These are phyloP conservation scores for Sphagnum tenellum DNA, from an alignment of 225 moss, liverwort and hornwort genomes.

Conservation along the genomic window DNA sequence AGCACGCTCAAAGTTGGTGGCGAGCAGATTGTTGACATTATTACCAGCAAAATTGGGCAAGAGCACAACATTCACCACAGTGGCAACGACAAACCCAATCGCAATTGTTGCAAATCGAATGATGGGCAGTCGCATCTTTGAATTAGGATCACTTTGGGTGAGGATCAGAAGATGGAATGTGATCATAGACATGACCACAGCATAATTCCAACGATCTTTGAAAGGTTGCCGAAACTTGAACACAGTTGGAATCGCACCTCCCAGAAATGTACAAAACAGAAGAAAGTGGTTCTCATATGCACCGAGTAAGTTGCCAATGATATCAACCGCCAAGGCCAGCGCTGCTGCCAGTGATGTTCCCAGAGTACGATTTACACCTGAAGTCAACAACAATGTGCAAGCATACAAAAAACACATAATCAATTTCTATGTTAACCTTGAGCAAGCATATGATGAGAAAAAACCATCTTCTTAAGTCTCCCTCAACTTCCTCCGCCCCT, in stretches of 20 bases:
- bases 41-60: slow-evolving; percentile 52
- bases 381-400: neutral
- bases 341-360: slow-evolving; percentile 49
- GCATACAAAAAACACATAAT: too few species aligned
- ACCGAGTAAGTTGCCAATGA: slow-evolving; percentile 18
- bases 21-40: slow-evolving; percentile 32
- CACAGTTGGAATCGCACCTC: slow-evolving; percentile 55
- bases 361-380: slow-evolving; percentile 56
- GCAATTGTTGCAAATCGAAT: slow-evolving; percentile 48
- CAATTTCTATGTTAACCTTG: too few species aligned
- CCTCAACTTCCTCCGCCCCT: too few species aligned
- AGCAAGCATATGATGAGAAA: too few species aligned
- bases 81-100: slow-evolving; percentile 52
- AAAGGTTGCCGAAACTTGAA: slow-evolving; percentile 79
- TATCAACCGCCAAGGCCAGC: slow-evolving; percentile 41
- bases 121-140: slow-evolving; percentile 36
- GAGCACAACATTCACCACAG: slow-evolving; percentile 39
- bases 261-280: slow-evolving; percentile 45
- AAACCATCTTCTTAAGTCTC: too few species aligned
- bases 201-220: slow-evolving; percentile 79
- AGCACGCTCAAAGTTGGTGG: slow-evolving; percentile 55
- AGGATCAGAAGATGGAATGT: slow-evolving; percentile 79
- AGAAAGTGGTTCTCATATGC: slow-evolving; percentile 32
- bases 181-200: slow-evolving; percentile 88
- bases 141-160: slow-evolving; percentile 22